Evolutionary conservation across 805 yeast species (phyloP), one percentile per base, ranked within the genome.

Genomic region (Vanderwaltozyma yarrowii): DNA sequence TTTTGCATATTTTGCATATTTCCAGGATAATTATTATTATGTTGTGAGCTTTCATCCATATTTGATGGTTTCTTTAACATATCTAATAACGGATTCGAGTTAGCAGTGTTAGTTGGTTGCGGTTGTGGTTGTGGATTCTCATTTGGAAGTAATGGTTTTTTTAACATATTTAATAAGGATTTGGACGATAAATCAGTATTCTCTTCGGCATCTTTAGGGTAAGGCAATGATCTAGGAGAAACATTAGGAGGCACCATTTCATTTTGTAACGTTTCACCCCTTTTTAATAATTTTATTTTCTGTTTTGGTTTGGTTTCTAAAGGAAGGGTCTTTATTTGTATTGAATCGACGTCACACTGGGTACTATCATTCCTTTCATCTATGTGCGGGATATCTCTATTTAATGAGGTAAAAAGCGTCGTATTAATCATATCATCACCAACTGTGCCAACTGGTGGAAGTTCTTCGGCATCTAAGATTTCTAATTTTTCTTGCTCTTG

Each of bases 231-330:
- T 15, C 44, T 45, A 0, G 52, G 49, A 0, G 51, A 50, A 5
- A 46, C 37, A 8, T 32, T 36, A 13, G 29, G n/a, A 6, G 35
- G 29, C 10, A 14, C 15, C 5, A 13, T 11, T 14, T 26, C 35
- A 12, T n/a, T 17, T 10, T 9, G 26, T 16, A 64, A 38, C 3
- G 47, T 49, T 39, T 65, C 64, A 15, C 69, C 68, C 33, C 67
- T 54, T 39, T 60, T 65, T 38, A 65, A 36, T 3, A 65, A 29
- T 39, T 54, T 61, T 33, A 62, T 45, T 40, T 59, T 64, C 3
- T 60, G 62, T 38, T 56, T 61, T 11, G 47, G 44, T 10, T 40
- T 42, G 5, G 2, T n/a, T 10, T 36, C 34, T 4, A 10, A 18
- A 4, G 19, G 3, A 11, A 21, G 18, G 8, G 19, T 5, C 16